A percentile compares a stretch with the other conserved stretches of the same genome.
These are phyloP conservation scores for Pyrrhoderma lamaoense DNA, from an alignment of 1,284 basidiomycete species.

Conservation along the genomic window DNA sequence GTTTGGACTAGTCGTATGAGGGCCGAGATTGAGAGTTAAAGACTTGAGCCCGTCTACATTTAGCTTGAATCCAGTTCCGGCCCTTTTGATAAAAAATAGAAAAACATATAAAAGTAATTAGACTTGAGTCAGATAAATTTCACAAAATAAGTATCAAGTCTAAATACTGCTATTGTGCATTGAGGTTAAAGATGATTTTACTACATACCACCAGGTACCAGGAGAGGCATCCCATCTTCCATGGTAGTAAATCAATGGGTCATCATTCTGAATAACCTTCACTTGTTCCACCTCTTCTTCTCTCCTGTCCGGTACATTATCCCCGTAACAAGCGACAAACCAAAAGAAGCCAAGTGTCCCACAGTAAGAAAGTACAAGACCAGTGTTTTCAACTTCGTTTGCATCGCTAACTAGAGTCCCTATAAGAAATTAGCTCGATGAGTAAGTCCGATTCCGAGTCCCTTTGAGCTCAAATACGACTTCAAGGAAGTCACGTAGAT, in stretches of 20 bases:
- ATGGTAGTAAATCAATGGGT: constrained; percentile 31
- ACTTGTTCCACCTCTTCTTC: not conserved
- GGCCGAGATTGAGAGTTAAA: constrained; percentile 41
- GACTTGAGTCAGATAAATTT: too few species aligned
- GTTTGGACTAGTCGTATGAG: constrained; percentile 40
- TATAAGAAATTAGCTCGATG: too few species aligned
- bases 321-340: not conserved
- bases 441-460: too few species aligned
- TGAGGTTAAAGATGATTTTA: too few species aligned
- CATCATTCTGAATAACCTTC: not conserved
- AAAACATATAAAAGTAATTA: not conserved
- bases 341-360: too few species aligned
- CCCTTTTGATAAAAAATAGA: constrained; percentile 30
- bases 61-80: constrained; percentile 49
- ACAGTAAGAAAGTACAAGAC: not conserved
- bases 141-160: too few species aligned
- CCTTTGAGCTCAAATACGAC: too few species aligned
- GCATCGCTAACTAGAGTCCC: too few species aligned
- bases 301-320: not conserved
- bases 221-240: constrained; percentile 34
- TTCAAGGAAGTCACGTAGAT: too few species aligned
- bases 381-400: not conserved
- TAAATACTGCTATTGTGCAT: too few species aligned
- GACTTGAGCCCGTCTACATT: constrained; percentile 38
- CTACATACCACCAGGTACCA: constrained; percentile 35